Conservation (phyloP, 805 yeast genomes). For the Alloascoidea africana region DNA sequence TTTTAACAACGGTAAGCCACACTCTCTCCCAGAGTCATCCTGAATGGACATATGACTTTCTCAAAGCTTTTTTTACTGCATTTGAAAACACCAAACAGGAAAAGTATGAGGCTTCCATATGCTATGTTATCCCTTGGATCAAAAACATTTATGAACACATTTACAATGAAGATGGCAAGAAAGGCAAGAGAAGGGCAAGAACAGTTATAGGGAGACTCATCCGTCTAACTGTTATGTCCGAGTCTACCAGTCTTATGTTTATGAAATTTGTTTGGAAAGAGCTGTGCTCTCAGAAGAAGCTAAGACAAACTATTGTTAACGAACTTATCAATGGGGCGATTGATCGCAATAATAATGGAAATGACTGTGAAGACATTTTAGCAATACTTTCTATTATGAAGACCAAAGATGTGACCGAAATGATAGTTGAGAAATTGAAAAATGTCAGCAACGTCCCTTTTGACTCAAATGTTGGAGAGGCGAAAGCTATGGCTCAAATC, state of each 20-base stretch:
- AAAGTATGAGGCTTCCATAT: slow-evolving; percentile 9
- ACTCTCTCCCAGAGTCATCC: slow-evolving; percentile 45
- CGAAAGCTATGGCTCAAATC: neutral
- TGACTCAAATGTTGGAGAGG: neutral
- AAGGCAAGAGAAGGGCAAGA: slow-evolving; percentile 46
- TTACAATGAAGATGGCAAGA: slow-evolving; percentile 31
- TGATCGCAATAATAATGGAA: neutral
- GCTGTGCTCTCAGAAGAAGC: neutral
- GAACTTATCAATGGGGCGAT: neutral
- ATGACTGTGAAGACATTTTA: neutral
- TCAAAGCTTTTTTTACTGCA: slow-evolving; percentile 33
- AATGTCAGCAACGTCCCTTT: neutral
- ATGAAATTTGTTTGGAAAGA: neutral
- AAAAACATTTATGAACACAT: slow-evolving; percentile 46
- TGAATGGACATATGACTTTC: slow-evolving; percentile 40
- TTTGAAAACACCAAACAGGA: slow-evolving; percentile 21
- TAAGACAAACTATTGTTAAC: neutral
- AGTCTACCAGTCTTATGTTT: neutral
- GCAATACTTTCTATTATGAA: neutral
- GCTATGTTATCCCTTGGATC: slow-evolving; percentile 56
- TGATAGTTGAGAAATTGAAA: neutral
- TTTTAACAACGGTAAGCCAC: slow-evolving; percentile 39
- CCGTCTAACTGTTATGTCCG: slow-evolving; percentile 32
- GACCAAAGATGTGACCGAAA: neutral
- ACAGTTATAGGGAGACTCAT: slow-evolving; percentile 49